Evolutionary conservation across 1,284 basidiomycete species (phyloP).

Genomic region (Ustanciosporium gigantosporum): DNA sequence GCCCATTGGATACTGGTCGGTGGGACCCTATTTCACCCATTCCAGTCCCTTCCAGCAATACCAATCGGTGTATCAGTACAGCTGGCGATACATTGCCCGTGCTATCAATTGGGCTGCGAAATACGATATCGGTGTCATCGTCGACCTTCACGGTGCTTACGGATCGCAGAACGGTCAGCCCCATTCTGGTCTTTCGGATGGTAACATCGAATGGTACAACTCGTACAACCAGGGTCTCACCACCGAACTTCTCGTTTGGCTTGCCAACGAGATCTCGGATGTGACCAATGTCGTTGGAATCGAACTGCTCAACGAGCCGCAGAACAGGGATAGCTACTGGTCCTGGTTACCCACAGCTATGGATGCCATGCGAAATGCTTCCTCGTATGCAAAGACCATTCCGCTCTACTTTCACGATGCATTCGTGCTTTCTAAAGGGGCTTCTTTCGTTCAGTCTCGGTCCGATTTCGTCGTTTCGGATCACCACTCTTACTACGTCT

Average conservation of each 20-base stretch:
- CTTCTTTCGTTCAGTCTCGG: conserved; percentile 67
- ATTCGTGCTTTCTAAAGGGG: conserved; percentile 70
- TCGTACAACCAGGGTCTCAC: conserved; percentile 68
- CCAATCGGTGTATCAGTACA: conserved; percentile 69
- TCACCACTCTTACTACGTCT: conserved; percentile 72
- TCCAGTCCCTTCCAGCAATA: conserved; percentile 69
- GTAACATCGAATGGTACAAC: conserved; percentile 66
- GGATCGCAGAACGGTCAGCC: conserved; percentile 70
- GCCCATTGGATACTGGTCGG: conserved; percentile 61
- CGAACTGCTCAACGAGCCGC: conserved; percentile 76
- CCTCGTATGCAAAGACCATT: conserved; percentile 65
- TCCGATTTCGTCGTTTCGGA: conserved; percentile 76
- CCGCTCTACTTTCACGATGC: conserved; percentile 78
- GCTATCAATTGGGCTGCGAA: conserved; percentile 73
- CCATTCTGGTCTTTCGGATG: conserved; percentile 75
- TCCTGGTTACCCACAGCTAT: conserved; percentile 64
- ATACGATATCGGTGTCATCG: conserved; percentile 72
- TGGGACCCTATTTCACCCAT: conserved; percentile 61
- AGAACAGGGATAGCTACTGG: conserved; percentile 51
- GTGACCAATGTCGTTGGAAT: conserved; percentile 76
- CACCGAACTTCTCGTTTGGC: conserved; percentile 67
- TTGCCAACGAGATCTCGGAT: conserved; percentile 67
- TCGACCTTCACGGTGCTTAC: conserved; percentile 75
- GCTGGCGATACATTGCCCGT: conserved; percentile 68
- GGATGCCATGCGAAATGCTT: conserved; percentile 66